A percentile compares a stretch with the other conserved stretches of the same genome.
phyloP scores from a whole-genome alignment of 768 basidiomycete genomes.

The Serendipita indica region DNA sequence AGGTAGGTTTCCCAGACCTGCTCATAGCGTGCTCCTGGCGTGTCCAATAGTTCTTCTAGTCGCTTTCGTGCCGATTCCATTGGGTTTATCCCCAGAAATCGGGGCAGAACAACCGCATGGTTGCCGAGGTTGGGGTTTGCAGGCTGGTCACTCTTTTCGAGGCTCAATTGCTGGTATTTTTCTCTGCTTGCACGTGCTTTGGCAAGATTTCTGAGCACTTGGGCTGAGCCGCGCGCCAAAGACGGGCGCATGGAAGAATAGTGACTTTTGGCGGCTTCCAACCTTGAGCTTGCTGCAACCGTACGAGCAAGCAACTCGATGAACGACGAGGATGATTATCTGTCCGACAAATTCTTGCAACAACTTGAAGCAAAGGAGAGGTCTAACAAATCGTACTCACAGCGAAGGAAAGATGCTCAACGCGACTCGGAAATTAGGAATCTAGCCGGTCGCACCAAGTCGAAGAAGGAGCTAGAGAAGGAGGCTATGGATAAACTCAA shows the following conservation, averaged over 20 bases:
- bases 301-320: no score
- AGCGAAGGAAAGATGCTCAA: conserved; percentile 52
- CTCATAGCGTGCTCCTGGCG: background rate
- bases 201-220: background rate
- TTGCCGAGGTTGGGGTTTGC: background rate
- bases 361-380: conserved; percentile 20
- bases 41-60: background rate
- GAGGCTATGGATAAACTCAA: conserved; percentile 40
- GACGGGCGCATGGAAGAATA: background rate
- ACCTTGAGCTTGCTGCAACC: no score
- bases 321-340: conserved; percentile 69
- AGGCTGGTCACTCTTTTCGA: background rate
- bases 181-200: background rate
- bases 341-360: conserved; percentile 72
- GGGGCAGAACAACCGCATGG: background rate
- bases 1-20: background rate
- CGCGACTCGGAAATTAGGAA: conserved; percentile 45
- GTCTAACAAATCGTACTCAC: conserved; percentile 41
- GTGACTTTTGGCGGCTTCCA: no score
- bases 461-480: conserved; percentile 50
- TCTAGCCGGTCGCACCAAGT: conserved; percentile 50
- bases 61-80: background rate
- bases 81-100: background rate
- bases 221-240: background rate
- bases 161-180: background rate